Conservation (phyloP, 2,329 filamentous ascomycete genomes). For the Penicillium hesseltinei region DNA sequence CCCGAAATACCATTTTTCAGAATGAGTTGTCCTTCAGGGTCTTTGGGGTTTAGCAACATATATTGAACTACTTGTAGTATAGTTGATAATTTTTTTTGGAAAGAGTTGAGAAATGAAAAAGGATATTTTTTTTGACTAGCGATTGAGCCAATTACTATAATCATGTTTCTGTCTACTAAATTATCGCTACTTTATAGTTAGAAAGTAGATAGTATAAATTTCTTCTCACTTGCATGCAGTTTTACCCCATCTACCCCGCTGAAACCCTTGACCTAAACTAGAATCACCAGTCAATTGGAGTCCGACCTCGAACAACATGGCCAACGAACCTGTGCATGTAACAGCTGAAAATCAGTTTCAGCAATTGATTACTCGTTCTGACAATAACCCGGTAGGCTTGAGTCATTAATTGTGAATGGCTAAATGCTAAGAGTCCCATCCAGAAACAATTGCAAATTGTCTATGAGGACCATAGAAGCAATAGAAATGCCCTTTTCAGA, state of each 20-base stretch:
- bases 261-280: background rate
- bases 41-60: background rate
- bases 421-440: conserved; percentile 33
- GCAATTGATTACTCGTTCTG: conserved; percentile 66
- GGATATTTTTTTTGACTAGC: background rate
- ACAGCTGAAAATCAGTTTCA: conserved; percentile 65
- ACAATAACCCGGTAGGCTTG: conserved; percentile 62
- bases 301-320: conserved; percentile 3
- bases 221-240: background rate
- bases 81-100: background rate
- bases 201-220: background rate
- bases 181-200: too few relatives aligned
- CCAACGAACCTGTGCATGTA: background rate
- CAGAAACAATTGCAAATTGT: conserved; percentile 59
- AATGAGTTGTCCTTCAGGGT: background rate
- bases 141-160: too few relatives aligned
- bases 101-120: background rate
- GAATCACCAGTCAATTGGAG: background rate
- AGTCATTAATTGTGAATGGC: background rate
- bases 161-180: background rate
- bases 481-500: conserved; percentile 73
- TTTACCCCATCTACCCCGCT: conserved; percentile 9
- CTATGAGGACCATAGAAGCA: conserved; percentile 71
- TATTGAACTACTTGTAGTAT: background rate
- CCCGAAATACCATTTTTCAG: background rate